Conservation (phyloP, 805 yeast genomes). For the Wickerhamomyces chambardii region DNA sequence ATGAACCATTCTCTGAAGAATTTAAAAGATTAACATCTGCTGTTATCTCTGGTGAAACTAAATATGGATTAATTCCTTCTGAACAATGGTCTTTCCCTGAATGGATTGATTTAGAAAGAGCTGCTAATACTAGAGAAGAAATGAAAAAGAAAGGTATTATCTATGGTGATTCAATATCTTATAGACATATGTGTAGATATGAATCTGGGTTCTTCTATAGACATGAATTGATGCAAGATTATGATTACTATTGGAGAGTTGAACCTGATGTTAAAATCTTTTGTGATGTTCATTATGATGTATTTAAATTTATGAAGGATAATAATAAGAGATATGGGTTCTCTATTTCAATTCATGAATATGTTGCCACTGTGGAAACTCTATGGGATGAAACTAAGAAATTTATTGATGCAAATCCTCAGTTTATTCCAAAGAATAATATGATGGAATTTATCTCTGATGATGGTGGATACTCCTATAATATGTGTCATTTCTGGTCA, state of each 20-base stretch:
- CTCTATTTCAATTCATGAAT: slow-evolving; percentile 74
- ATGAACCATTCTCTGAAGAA: slow-evolving; percentile 74
- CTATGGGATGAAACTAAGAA: slow-evolving; percentile 65
- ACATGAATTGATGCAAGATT: slow-evolving; percentile 66
- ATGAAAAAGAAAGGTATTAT: slow-evolving; percentile 43
- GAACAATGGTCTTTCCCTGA: slow-evolving; percentile 86
- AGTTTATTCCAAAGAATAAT: slow-evolving; percentile 50
- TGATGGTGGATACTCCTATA: slow-evolving; percentile 64
- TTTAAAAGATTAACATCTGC: slow-evolving; percentile 62
- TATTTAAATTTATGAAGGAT: slow-evolving; percentile 76
- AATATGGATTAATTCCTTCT: slow-evolving; percentile 72
- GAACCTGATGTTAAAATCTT: slow-evolving; percentile 77
- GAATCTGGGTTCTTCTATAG: slow-evolving; percentile 87
- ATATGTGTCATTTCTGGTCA: slow-evolving; percentile 87
- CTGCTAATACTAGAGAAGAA: slow-evolving; percentile 44
- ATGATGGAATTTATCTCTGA: slow-evolving; percentile 62
- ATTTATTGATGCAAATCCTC: slow-evolving; percentile 52
- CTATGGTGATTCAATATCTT: slow-evolving; percentile 58
- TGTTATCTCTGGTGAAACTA: slow-evolving; percentile 66
- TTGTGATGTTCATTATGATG: slow-evolving; percentile 78
- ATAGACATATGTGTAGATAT: slow-evolving; percentile 89
- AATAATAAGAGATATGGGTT: slow-evolving; percentile 68
- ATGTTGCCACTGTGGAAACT: slow-evolving; percentile 60
- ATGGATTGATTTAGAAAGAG: slow-evolving; percentile 67
- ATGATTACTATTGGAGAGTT: slow-evolving; percentile 91